A percentile compares a stretch with the other conserved stretches of the same genome.
Evolutionary conservation across 2,329 filamentous ascomycete species (phyloP).

Genomic region (Colletotrichum sp.): DNA sequence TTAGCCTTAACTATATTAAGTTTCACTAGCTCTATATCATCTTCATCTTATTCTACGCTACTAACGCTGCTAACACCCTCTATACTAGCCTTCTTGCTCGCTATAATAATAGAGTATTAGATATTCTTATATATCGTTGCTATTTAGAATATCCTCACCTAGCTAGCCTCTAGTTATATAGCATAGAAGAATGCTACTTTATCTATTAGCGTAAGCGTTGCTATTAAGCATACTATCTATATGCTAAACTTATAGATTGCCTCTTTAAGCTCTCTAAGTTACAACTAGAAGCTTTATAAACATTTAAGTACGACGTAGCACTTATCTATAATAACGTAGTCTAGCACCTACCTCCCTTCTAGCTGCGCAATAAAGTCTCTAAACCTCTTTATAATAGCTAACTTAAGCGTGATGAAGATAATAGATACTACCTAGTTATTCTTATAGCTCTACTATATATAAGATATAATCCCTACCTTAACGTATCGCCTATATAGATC

Average conservation of each 20-base stretch:
- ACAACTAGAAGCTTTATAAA: not conserved
- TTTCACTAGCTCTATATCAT: not conserved
- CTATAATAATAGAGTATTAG: not conserved
- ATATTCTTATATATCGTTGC: not conserved
- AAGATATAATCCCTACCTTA: not conserved
- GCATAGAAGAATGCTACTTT: not conserved
- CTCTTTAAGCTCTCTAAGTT: not conserved
- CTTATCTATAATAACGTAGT: constrained; percentile 10
- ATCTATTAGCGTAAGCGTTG: not conserved
- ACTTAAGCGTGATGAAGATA: not conserved
- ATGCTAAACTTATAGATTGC: not conserved
- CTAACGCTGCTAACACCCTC: too few species aligned
- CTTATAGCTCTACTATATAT: not conserved
- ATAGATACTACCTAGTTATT: not conserved
- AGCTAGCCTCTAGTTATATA: not conserved
- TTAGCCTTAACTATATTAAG: too few species aligned
- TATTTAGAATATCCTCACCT: too few species aligned
- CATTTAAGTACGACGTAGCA: constrained; percentile 7
- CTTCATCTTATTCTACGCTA: not conserved
- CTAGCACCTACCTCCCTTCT: not conserved
- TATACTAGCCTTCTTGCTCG: rapidly evolving
- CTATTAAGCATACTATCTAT: constrained; percentile 13
- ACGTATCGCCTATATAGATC: constrained; percentile 5
- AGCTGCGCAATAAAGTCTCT: constrained; percentile 1
- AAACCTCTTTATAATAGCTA: not conserved